These are phyloP conservation scores for Linaria vulgaris DNA, from an alignment of 257 asterid species.

Conservation along the genomic window DNA sequence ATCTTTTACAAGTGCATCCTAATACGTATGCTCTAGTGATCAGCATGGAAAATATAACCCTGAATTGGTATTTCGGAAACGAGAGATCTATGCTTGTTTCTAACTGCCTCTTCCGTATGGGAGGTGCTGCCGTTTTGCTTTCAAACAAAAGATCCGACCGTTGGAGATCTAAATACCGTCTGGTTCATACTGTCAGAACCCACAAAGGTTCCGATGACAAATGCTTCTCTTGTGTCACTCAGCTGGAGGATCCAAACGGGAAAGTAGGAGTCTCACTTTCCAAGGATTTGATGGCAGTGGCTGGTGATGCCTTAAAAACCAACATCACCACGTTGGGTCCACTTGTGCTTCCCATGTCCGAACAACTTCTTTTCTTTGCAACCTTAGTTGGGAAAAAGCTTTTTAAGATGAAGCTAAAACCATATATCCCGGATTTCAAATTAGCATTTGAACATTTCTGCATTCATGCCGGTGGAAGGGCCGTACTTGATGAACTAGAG, in stretches of 20 bases:
- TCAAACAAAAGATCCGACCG: slow-evolving; percentile 19
- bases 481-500: slow-evolving; percentile 33
- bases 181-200: slow-evolving; percentile 36
- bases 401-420: slow-evolving; percentile 30
- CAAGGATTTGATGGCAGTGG: slow-evolving; percentile 37
- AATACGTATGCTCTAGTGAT: slow-evolving; percentile 34
- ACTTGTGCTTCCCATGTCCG: slow-evolving; percentile 26
- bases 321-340: slow-evolving; percentile 30
- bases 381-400: slow-evolving; percentile 26
- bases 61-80: slow-evolving; percentile 36
- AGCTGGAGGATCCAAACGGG: slow-evolving; percentile 33
- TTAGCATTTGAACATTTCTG: slow-evolving; percentile 40
- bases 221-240: slow-evolving; percentile 34
- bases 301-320: slow-evolving; percentile 36
- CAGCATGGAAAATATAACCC: slow-evolving; percentile 40
- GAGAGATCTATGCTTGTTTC: slow-evolving; percentile 42
- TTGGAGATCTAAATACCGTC: slow-evolving; percentile 29
- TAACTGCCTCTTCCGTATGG: slow-evolving; percentile 37
- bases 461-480: slow-evolving; percentile 35
- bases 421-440: slow-evolving; percentile 35
- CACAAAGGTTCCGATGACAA: slow-evolving; percentile 35
- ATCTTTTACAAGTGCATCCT: slow-evolving; percentile 40
- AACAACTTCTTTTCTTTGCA: slow-evolving; percentile 27
- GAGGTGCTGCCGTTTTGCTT: slow-evolving; percentile 33
- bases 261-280: slow-evolving; percentile 33